These are phyloP conservation scores for Globisporangium spinosum DNA, from an alignment of 352 stramenopile genomes.

Conservation along the genomic window DNA sequence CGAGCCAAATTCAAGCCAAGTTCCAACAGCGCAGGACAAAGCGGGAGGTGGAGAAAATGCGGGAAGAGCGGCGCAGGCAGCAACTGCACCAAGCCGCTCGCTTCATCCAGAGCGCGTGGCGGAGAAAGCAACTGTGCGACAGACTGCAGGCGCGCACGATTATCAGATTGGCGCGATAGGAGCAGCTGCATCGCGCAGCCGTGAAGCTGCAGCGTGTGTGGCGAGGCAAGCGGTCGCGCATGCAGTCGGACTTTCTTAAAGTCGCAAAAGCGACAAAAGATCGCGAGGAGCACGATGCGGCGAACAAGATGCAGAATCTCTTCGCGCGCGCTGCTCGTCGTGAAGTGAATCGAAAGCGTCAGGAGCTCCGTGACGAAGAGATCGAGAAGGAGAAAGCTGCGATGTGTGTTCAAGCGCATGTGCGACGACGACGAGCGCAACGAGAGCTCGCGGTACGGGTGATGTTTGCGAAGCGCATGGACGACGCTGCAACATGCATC, in stretches of 20 bases:
- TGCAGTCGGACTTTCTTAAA: slow-evolving; percentile 23
- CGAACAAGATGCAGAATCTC: slow-evolving; percentile 57
- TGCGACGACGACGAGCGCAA: slow-evolving; percentile 35
- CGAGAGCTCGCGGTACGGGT: slow-evolving; percentile 32
- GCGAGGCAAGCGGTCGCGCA: slow-evolving; percentile 46
- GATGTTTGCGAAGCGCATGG: slow-evolving; percentile 22
- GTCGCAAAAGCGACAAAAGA: slow-evolving; percentile 31
- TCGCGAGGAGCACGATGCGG: slow-evolving; percentile 37
- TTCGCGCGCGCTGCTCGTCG: slow-evolving; percentile 43
- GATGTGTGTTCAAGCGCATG: slow-evolving; percentile 34
- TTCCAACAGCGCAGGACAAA: slow-evolving; percentile 36
- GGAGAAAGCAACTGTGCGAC: slow-evolving; percentile 36
- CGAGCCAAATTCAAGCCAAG: slow-evolving; percentile 46
- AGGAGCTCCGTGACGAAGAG: slow-evolving; percentile 29
- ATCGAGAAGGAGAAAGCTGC: slow-evolving; percentile 41
- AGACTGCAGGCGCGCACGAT: slow-evolving; percentile 24
- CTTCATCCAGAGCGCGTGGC: slow-evolving; percentile 44
- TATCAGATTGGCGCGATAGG: slow-evolving; percentile 8
- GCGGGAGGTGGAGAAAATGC: slow-evolving; percentile 14
- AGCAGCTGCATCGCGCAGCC: slow-evolving; percentile 25
- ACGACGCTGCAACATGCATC: slow-evolving; percentile 37
- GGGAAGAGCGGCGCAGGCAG: slow-evolving; percentile 18
- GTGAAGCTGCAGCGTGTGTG: slow-evolving; percentile 75
- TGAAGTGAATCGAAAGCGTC: slow-evolving; percentile 31
- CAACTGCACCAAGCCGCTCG: slow-evolving; percentile 24